Base-by-base conservation (phyloP, 2,329 filamentous ascomycete species). In the Fusarium chlamydosporum region DNA sequence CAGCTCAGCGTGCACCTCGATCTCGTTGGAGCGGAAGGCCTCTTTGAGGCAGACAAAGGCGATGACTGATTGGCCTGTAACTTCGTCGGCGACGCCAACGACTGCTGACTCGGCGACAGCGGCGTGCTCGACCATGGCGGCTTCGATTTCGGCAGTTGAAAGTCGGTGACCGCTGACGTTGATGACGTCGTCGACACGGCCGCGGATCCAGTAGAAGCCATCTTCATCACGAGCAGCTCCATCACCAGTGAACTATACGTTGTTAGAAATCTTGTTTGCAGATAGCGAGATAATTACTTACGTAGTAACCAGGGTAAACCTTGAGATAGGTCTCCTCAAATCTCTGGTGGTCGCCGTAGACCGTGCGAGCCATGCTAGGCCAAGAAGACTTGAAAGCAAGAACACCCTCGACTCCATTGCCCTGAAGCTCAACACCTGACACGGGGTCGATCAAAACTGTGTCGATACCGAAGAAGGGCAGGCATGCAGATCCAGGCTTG, bases 391-490 rank as follows among this genome's bases (percentile, higher is more conserved):
- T 97, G 86, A 97, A 96, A 48, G 92, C 93, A 61, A 97, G 84
- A 29, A 97, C 93, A 76, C 94, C 94, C 81, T 97, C 94, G 45
- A 97, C 93, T 78, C 97, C 92, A 77, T 97, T 97, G 46, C 93
- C 94, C 71, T 90, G 84, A 64, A 97, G 91, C 82, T 97, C 94
- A 73, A 93, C 89, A 59, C 94, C 94, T 13, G 92, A 94, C 40
- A 97, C 92, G 4, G 94, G 94, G 79, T 97, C 94, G 77, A 97
- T 94, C 76, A 97, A 94, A 47, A 92, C 93, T 48, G 94, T 92
- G 79, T 97, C 94, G 74, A 97, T 95, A 70, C 95, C 94, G 76
- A 97, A 97, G 87, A 97, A 97, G n/a, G 95, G 94, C 31, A 97
- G 86, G 7, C 94, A 96, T 3, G 94, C 94, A 75, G 92, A 95